A percentile compares a stretch with the other conserved stretches of the same genome.
Conservation (phyloP, 75 land plant genomes). For the Sequoia sempervirens region DNA sequence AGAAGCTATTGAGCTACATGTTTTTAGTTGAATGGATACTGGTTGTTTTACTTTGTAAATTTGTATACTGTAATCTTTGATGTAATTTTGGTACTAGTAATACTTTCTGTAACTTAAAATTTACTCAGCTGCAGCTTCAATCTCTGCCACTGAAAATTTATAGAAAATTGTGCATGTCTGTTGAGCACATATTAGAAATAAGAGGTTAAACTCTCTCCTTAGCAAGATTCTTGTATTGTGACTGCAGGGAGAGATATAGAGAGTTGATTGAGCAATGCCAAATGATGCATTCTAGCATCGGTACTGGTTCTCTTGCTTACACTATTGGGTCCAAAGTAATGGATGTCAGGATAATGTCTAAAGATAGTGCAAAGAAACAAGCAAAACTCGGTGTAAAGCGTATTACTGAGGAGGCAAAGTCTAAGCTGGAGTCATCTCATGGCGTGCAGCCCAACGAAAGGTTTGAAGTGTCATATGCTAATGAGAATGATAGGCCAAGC, state of each 20-base stretch:
- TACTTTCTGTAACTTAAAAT: background rate
- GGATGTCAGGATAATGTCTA: conserved; percentile 73
- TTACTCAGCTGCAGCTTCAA: background rate
- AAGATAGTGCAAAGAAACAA: conserved; percentile 40
- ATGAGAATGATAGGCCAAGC: conserved; percentile 16
- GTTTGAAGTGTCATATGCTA: conserved; percentile 18
- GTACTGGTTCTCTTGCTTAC: conserved; percentile 87
- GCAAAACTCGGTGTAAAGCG: conserved; percentile 14
- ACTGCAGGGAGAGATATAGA: conserved; percentile 71
- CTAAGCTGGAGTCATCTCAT: conserved; percentile 14
- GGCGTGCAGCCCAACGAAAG: conserved; percentile 14
- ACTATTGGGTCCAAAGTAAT: conserved; percentile 81
- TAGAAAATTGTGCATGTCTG: background rate
- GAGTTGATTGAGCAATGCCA: conserved; percentile 73
- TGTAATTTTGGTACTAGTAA: background rate
- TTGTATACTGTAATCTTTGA: background rate
- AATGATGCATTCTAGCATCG: conserved; percentile 80
- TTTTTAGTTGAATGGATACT: background rate
- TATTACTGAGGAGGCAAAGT: conserved; percentile 23
- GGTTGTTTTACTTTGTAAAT: background rate
- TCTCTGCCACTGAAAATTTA: background rate
- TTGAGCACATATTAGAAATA: background rate
- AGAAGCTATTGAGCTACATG: background rate
- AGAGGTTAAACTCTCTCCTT: background rate
- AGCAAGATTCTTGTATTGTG: background rate